phyloP scores from a whole-genome alignment of 208 protist species.

The Leptomonas seymouri region DNA sequence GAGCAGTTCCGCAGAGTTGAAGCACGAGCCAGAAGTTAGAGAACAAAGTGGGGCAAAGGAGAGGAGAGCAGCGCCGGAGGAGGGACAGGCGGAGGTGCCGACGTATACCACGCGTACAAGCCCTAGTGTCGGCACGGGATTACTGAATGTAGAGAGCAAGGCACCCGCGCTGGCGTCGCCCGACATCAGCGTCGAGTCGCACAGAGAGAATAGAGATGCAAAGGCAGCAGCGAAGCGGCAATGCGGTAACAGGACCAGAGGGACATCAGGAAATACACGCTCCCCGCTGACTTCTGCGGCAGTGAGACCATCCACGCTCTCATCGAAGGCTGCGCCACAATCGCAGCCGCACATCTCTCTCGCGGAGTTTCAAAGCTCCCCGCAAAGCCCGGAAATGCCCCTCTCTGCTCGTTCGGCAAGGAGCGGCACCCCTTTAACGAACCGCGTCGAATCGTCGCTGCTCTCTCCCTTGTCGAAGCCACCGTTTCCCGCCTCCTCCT shows the following conservation, averaged over 20 bases:
- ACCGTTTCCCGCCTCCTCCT: neutral
- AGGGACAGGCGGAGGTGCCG: neutral
- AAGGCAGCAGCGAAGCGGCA: neutral
- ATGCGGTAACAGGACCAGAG: too few relatives aligned
- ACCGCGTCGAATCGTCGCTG: neutral
- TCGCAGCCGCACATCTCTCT: neutral
- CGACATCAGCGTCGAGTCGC: neutral
- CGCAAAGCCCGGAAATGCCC: neutral
- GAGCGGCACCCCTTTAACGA: neutral
- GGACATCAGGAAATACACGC: neutral
- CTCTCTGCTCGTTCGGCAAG: neutral
- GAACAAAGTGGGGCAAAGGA: neutral
- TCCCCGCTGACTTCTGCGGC: neutral
- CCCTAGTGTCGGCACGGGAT: neutral
- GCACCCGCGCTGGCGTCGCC: neutral
- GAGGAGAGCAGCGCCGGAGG: neutral
- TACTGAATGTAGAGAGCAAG: neutral
- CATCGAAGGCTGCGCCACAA: neutral
- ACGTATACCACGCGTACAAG: neutral
- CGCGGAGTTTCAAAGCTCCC: neutral
- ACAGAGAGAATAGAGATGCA: neutral
- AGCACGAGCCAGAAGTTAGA: neutral
- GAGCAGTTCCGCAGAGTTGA: neutral
- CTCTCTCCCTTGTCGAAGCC: neutral
- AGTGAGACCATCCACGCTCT: neutral